Evolutionary conservation across 495 filamentous ascomycete genomes (phyloP), one percentile per base, ranked within the genome.

Genomic region (Cenococcum geophilum): DNA sequence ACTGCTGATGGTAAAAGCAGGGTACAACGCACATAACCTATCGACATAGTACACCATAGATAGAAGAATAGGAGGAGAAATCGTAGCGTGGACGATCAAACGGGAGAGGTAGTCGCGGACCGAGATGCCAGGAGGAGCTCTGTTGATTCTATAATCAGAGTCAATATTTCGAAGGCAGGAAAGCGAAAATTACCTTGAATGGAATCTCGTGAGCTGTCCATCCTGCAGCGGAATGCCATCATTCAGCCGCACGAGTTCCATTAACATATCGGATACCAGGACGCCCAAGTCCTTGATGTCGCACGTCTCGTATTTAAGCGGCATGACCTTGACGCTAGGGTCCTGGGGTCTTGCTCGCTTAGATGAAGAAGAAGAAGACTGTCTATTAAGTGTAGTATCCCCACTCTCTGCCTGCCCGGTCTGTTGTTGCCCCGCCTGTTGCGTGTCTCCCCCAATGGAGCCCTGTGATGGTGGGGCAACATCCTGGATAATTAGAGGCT

Each of bases 1-100:
- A 40, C 88, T 93, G 66, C 86, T 93, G 52, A 98, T 92, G 37
- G 90, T 95, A 75, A 98, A 98, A 18, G 89, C 87, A 6, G 91
- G 86, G 70, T 96, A 97, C 27, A 93, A 75, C 4, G 89, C 84
- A 73, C 92, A 97, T 18, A 98, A 79, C n/a, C 89, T 86, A 73
- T 98, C 95, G 61, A 98, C 97, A 70, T 98, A 98, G 71, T 92
- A 97, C 56, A 98, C 93, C 92, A 98, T 98, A 62, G 90, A 91
- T n/a, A 98, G 81, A n/a, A 98, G 82, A 57, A 98, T 89, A 5
- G 93, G 92, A 5, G 93, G 92, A 6, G 89, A 88, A 0, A 98
- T 81, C 0, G 92, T 96, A 27, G 93, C 93, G 72, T 98, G 93
- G 50, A 91, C 91, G 11, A 93, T 91, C 18, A 98, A 79, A 58